Evolutionary conservation across 2,329 filamentous ascomycete species (phyloP).

Genomic region (Aureobasidium sp.): DNA sequence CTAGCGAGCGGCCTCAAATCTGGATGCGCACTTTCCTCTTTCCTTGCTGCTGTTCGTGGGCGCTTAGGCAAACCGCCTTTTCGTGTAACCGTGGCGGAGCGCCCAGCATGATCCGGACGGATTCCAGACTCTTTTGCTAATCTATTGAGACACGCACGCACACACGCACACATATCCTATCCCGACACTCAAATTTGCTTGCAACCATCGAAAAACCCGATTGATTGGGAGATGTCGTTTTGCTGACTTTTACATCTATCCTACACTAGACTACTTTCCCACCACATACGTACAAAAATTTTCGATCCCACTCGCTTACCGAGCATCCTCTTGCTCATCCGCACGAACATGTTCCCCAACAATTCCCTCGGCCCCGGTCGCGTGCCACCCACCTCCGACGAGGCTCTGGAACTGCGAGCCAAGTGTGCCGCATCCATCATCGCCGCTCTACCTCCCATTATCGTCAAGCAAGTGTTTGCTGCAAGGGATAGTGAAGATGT

Average conservation of each 20-base stretch:
- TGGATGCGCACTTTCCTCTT: background rate
- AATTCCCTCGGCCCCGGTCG: slow-evolving; percentile 63
- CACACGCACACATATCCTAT: background rate
- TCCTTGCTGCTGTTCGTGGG: background rate
- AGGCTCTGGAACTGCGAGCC: slow-evolving; percentile 54
- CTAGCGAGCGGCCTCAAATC: background rate
- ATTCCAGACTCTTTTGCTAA: background rate
- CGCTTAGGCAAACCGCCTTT: background rate
- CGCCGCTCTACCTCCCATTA: slow-evolving; percentile 37
- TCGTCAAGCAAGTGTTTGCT: slow-evolving; percentile 39
- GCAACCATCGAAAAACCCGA: background rate
- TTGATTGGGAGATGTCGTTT: background rate
- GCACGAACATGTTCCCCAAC: slow-evolving; percentile 77
- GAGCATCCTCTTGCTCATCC: slow-evolving; percentile 54
- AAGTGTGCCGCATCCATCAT: slow-evolving; percentile 56
- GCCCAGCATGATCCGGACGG: background rate
- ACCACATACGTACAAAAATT: slow-evolving; percentile 34
- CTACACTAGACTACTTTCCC: slow-evolving; percentile 36
- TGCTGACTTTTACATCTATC: background rate
- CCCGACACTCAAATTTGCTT: background rate
- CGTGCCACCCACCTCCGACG: slow-evolving; percentile 50
- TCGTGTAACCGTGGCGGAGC: background rate
- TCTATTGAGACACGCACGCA: background rate
- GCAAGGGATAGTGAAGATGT: slow-evolving; percentile 18
- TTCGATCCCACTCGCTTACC: slow-evolving; percentile 38